Evolutionary conservation across 306 rosid species (phyloP).

Genomic region (Delonix regia): DNA sequence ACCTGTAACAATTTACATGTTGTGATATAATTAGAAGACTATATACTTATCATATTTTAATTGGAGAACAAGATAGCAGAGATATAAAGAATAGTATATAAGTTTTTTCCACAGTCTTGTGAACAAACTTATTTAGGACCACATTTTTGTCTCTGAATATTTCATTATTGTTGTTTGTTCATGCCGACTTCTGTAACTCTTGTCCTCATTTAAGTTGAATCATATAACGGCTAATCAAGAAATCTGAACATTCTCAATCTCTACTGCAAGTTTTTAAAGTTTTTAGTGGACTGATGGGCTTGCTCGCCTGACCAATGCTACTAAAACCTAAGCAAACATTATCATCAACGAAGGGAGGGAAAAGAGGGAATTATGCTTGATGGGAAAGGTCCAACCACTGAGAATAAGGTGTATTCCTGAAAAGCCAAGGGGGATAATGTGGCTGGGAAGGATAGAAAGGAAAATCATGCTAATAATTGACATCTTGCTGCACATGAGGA

Average conservation of each 20-base stretch:
- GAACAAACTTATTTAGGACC: background rate
- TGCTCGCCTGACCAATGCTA: no score
- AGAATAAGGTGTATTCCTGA: background rate
- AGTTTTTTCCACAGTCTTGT: no score
- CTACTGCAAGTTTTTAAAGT: constrained; percentile 19
- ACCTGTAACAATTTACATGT: no score
- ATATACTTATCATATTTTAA: no score
- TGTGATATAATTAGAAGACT: no score
- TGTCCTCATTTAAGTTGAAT: background rate
- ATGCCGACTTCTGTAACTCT: background rate
- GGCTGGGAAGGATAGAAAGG: background rate
- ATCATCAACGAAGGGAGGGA: no score
- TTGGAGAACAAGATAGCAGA: no score
- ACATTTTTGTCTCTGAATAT: background rate
- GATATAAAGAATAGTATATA: no score
- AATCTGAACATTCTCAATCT: constrained; percentile 11
- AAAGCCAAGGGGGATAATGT: background rate
- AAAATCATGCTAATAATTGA: no score
- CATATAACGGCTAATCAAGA: constrained; percentile 9
- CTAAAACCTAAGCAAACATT: no score
- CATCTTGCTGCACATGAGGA: no score
- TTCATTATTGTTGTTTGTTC: background rate
- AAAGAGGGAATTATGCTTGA: background rate
- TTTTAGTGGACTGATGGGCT: no score
- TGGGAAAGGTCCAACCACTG: background rate